Evolutionary conservation across 768 basidiomycete genomes (phyloP), one percentile per base, ranked within the genome.

Genomic region (Sarcodon aspratus): DNA sequence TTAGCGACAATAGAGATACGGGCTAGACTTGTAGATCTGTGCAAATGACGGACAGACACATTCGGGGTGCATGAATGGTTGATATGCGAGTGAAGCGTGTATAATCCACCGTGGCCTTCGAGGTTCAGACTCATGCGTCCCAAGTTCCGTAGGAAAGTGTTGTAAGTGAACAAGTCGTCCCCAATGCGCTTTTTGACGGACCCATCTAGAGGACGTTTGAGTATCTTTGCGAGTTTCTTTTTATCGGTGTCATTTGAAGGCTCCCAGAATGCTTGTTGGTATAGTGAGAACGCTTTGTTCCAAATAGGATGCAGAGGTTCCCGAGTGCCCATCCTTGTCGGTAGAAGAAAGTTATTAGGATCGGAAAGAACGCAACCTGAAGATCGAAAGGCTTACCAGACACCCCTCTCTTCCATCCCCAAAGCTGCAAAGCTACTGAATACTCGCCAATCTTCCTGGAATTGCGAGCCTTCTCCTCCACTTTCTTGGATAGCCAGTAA

Each of bases 31-130:
- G 70, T 78, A 45, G 76, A 78, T 54, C 72, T 74, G 61, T 87
- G 82, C 49, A 88, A 65, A 59, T 90, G 90, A 2, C 84, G 79
- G 12, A 86, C 80, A 13, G 87, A 85, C 44, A 82, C 56, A 62
- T 90, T 94, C 0, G 92, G 89, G 13, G 67, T 62, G 63, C 92
- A 96, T 7, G 75, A 75, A 62, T 96, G 92, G 63, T 95, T 96
- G 32, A 94, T 63, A 55, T 93, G 87, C 2, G 90, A 84, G 61
- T 94, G 90, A 5, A 93, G 73, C 17, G 74, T 75, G 65, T 93
- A 95, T 9, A 95, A 68, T 2, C 90, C 91, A 2, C 89, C 90
- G 48, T 92, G 87, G 1, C 83, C 78, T 65, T 93, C 91, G 46
- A 92, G 69, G 58, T 92, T 93, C 21, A 93, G 73, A 52, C 76